Percentiles rank a stretch among this genome's conserved stretches.
Evolutionary conservation across 2,329 filamentous ascomycete genomes (phyloP).

Genomic region (Ophiostoma quercus): DNA sequence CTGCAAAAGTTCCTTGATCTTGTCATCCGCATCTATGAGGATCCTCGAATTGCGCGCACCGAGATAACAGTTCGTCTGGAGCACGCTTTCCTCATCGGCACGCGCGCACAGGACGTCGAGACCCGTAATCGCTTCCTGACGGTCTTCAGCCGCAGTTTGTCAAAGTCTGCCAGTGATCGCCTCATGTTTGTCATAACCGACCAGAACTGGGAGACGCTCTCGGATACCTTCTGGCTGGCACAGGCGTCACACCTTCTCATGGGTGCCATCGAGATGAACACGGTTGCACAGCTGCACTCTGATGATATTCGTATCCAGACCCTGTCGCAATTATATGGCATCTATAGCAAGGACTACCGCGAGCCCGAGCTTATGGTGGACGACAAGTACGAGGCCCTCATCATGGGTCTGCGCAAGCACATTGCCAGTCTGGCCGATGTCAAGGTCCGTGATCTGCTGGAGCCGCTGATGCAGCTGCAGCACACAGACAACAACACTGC

Average conservation of each 20-base stretch:
- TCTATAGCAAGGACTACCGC: constrained; percentile 64
- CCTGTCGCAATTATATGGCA: constrained; percentile 65
- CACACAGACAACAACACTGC: constrained; percentile 78
- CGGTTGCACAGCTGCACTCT: constrained; percentile 67
- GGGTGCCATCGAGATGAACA: constrained; percentile 81
- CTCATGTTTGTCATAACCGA: constrained; percentile 82
- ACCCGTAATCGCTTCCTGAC: constrained; percentile 96
- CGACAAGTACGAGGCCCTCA: constrained; percentile 72
- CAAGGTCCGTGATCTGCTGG: constrained; percentile 79
- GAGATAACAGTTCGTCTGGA: constrained; percentile 96
- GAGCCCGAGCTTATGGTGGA: constrained; percentile 68
- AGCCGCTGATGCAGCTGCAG: constrained; percentile 86
- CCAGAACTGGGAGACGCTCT: constrained; percentile 95
- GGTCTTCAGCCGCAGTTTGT: constrained; percentile 92
- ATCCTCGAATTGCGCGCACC: constrained; percentile 88
- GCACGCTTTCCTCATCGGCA: constrained; percentile 95
- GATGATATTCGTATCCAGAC: constrained; percentile 80
- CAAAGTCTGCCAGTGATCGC: constrained; percentile 83
- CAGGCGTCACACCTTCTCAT: constrained; percentile 92
- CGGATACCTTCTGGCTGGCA: constrained; percentile 93
- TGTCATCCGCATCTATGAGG: constrained; percentile 96
- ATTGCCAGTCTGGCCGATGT: constrained; percentile 77
- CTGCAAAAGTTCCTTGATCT: constrained; percentile 90
- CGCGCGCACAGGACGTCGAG: constrained; percentile 84
- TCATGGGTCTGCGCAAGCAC: constrained; percentile 76